Evolutionary conservation across 2,329 filamentous ascomycete species (phyloP).

Genomic region (Uncinocarpus reesii): DNA sequence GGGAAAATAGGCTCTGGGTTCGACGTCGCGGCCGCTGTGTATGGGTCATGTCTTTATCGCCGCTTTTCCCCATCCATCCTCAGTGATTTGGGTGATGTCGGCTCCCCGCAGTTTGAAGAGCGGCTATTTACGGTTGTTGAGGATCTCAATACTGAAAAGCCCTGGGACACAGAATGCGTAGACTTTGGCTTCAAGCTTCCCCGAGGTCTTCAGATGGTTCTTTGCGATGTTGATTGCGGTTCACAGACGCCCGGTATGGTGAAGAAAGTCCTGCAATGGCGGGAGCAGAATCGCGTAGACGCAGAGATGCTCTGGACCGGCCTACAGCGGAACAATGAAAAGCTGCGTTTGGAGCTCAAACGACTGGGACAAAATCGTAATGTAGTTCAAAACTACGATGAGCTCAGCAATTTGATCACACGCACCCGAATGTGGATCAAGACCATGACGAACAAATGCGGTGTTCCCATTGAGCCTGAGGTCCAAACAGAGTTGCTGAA

Average conservation of each 20-base stretch:
- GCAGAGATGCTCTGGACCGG: constrained; percentile 62
- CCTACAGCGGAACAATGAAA: constrained; percentile 64
- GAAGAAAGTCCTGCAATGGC: constrained; percentile 78
- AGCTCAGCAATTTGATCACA: constrained; percentile 44
- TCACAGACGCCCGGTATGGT: constrained; percentile 94
- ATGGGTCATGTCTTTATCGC: constrained; percentile 79
- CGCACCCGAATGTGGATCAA: constrained; percentile 54
- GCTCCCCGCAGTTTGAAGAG: constrained; percentile 54
- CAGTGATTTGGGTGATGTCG: constrained; percentile 54
- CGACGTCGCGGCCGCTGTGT: constrained; percentile 86
- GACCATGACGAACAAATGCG: constrained; percentile 62
- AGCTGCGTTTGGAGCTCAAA: constrained; percentile 55
- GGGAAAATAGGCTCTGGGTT: constrained; percentile 95
- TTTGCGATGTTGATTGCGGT: constrained; percentile 94
- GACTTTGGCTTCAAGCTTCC: constrained; percentile 64
- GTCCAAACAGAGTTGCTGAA: constrained; percentile 79
- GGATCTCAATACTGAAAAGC: constrained; percentile 38
- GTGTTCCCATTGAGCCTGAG: constrained; percentile 77
- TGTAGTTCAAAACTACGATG: constrained; percentile 38
- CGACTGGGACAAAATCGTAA: constrained; percentile 38
- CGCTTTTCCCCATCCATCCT: constrained; percentile 81
- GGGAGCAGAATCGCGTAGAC: constrained; percentile 51
- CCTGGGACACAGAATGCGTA: constrained; percentile 71
- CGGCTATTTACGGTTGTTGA: constrained; percentile 58
- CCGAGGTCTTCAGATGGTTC: constrained; percentile 62